Conservation (phyloP, 352 stramenopile genomes). For the Phytophthora aleatoria region DNA sequence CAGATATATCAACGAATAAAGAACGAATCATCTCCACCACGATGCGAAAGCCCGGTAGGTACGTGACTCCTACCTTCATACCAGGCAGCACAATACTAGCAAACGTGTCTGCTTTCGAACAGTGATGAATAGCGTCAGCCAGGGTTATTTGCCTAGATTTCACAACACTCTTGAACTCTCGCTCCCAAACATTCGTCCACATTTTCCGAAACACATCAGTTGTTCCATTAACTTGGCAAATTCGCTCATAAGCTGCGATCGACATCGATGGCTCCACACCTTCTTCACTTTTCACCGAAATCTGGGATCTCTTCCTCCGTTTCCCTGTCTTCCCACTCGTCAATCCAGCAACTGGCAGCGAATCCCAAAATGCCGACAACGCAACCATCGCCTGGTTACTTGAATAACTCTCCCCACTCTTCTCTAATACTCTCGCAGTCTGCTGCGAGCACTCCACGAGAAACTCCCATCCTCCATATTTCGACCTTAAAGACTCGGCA, state of each 20-base stretch:
- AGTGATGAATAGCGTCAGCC: constrained; percentile 37
- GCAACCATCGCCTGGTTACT: constrained; percentile 29
- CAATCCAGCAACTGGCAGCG: constrained; percentile 10
- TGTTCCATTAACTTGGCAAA: constrained; percentile 8
- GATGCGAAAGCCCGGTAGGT: constrained; percentile 36
- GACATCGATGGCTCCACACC: constrained; percentile 10
- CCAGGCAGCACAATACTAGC: constrained; percentile 9
- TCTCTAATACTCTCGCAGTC: constrained; percentile 24
- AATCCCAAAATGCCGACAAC: constrained; percentile 32
- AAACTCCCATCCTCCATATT: constrained; percentile 27
- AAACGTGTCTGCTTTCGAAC: constrained; percentile 43
- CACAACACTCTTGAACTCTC: constrained; percentile 25
- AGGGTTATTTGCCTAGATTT: constrained; percentile 17
- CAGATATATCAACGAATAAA: constrained; percentile 11
- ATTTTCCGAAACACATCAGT: constrained; percentile 14
- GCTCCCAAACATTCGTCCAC: constrained; percentile 45
- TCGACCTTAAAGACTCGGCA: constrained; percentile 21
- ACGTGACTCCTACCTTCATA: not conserved
- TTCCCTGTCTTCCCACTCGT: constrained; percentile 10
- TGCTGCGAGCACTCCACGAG: constrained; percentile 29
- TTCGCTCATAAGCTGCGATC: constrained; percentile 17
- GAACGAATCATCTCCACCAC: constrained; percentile 25
- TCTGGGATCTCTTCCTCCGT: constrained; percentile 17
- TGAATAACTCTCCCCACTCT: constrained; percentile 19
- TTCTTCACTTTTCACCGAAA: constrained; percentile 15